Evolutionary conservation across 805 yeast genomes (phyloP).

Genomic region (Schwanniomyces vanrijiae): DNA sequence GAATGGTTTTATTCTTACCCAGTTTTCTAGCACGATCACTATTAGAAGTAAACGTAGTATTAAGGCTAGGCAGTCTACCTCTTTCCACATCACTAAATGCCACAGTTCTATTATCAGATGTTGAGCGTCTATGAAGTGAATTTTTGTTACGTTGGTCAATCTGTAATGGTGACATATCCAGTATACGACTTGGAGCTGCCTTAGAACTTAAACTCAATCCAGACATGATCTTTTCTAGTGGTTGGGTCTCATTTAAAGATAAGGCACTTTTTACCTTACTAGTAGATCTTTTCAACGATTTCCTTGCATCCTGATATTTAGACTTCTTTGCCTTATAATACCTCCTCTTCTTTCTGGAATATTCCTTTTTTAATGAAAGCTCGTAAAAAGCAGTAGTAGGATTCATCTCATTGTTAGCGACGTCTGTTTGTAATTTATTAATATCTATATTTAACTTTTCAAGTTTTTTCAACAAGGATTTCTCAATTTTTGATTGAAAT

Average conservation of each 20-base stretch:
- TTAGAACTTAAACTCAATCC: slow-evolving; percentile 32
- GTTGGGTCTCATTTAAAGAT: slow-evolving; percentile 36
- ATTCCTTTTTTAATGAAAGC: slow-evolving; percentile 56
- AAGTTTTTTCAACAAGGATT: slow-evolving; percentile 56
- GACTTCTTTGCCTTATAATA: slow-evolving; percentile 30
- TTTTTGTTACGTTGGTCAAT: background rate
- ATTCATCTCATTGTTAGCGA: slow-evolving; percentile 62
- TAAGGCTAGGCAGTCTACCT: slow-evolving; percentile 8
- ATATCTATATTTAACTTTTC: slow-evolving; percentile 63
- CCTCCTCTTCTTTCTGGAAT: slow-evolving; percentile 29
- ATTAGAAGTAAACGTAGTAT: slow-evolving; percentile 6
- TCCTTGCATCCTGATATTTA: slow-evolving; percentile 32
- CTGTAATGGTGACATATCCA: slow-evolving; percentile 2
- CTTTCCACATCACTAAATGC: slow-evolving; percentile 4
- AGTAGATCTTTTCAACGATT: slow-evolving; percentile 28
- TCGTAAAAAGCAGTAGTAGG: slow-evolving; percentile 76
- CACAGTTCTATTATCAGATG: background rate
- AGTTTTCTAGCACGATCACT: slow-evolving; percentile 12
- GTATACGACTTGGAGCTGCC: slow-evolving; percentile 7
- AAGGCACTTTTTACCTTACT: slow-evolving; percentile 37
- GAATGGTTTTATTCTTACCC: slow-evolving; percentile 22
- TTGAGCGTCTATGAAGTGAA: background rate
- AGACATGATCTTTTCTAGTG: slow-evolving; percentile 38
- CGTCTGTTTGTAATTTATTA: slow-evolving; percentile 57
- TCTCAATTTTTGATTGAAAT: slow-evolving; percentile 63